A percentile compares a stretch with the other conserved stretches of the same genome.
Conservation (phyloP, 345 rosid species). For the Cardiospermum halicacabum region DNA sequence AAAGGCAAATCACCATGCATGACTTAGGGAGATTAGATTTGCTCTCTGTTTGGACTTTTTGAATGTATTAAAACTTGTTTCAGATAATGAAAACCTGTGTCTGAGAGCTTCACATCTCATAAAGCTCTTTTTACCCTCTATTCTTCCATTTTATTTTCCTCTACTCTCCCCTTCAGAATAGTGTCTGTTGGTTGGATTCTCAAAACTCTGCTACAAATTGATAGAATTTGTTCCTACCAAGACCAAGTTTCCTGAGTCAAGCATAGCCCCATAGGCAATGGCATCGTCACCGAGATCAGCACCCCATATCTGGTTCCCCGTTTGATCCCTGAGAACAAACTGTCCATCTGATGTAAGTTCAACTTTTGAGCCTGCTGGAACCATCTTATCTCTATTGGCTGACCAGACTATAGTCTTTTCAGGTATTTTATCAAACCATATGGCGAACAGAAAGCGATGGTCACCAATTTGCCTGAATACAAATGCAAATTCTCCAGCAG, state of each 20-base stretch:
- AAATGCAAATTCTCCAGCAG: slow-evolving; percentile 40
- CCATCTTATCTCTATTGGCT: slow-evolving; percentile 28
- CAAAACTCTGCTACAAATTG: slow-evolving; percentile 44
- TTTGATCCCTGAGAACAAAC: slow-evolving; percentile 35
- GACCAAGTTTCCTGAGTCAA: slow-evolving; percentile 54
- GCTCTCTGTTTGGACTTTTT: no score
- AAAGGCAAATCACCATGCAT: no score
- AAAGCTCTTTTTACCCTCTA: no score
- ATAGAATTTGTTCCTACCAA: slow-evolving; percentile 9
- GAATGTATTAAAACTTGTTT: no score
- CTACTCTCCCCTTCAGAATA: no score
- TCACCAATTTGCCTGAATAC: slow-evolving; percentile 24
- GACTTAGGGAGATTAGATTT: no score
- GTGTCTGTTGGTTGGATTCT: slow-evolving; percentile 47
- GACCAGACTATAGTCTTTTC: slow-evolving; percentile 39
- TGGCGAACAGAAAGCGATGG: slow-evolving; percentile 21
- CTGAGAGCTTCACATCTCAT: no score
- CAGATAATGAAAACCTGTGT: no score
- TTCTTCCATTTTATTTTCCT: no score
- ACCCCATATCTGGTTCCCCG: slow-evolving; percentile 26
- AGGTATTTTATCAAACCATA: slow-evolving; percentile 34
- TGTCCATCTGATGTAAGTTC: slow-evolving; percentile 1
- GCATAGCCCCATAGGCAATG: slow-evolving; percentile 37
- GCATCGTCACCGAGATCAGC: slow-evolving; percentile 3
- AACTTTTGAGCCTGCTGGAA: slow-evolving; percentile 11